phyloP scores from a whole-genome alignment of 192 early-diverging fungal species.

The Gamsiella multidivaricata region DNA sequence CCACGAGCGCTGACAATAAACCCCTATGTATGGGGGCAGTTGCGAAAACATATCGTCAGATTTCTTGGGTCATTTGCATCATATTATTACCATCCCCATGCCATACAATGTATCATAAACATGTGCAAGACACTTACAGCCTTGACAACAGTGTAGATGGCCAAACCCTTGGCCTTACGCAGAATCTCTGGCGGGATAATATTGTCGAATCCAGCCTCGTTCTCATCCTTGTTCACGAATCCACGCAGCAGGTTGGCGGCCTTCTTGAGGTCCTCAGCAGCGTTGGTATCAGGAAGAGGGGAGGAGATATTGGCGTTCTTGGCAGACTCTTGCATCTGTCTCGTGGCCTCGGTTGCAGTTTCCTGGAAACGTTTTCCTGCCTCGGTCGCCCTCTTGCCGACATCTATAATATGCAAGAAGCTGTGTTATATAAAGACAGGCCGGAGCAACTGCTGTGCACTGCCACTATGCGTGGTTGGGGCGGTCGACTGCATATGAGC shows the following conservation, averaged over 20 bases:
- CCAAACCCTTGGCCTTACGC: slow-evolving; percentile 86
- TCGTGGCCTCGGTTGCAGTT: slow-evolving; percentile 44
- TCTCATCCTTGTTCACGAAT: slow-evolving; percentile 52
- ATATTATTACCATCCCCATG: not conserved
- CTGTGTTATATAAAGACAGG: no score
- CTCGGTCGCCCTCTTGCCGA: slow-evolving; percentile 45
- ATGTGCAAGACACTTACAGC: slow-evolving; percentile 69
- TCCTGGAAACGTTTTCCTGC: slow-evolving; percentile 52
- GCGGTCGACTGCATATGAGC: no score
- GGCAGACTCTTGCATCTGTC: slow-evolving; percentile 51
- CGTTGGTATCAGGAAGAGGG: slow-evolving; percentile 35
- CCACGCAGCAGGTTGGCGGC: slow-evolving; percentile 42
- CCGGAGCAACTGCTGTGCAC: no score
- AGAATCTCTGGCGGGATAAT: slow-evolving; percentile 76
- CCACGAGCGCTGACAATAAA: slow-evolving; percentile 89
- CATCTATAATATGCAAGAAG: slow-evolving; percentile 15
- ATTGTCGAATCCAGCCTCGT: slow-evolving; percentile 67
- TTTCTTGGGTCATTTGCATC: not conserved
- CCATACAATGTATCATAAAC: not conserved
- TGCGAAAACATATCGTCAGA: not conserved
- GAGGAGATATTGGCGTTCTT: slow-evolving; percentile 55
- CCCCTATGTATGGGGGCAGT: slow-evolving; percentile 58
- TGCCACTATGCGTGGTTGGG: no score
- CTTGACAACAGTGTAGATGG: slow-evolving; percentile 92
- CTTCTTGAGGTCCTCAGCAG: slow-evolving; percentile 47